Evolutionary conservation across 371 early-diverging fungal genomes (phyloP).

Genomic region (Mortierella sp.): DNA sequence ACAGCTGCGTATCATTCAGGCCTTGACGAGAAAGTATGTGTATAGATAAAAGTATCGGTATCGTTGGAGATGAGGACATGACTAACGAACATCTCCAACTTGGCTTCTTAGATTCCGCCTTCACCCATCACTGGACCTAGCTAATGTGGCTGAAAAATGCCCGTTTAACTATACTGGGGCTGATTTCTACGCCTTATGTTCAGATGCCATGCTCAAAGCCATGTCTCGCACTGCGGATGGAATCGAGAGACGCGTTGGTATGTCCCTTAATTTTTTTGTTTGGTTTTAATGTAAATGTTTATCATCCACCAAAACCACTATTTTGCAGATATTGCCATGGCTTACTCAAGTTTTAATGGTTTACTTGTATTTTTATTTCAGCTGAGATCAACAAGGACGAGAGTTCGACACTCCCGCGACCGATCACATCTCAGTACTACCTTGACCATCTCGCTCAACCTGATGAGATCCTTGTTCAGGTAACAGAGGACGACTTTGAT

Average conservation of each 20-base stretch:
- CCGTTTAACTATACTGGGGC: slow-evolving; percentile 97
- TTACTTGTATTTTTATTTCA: neutral
- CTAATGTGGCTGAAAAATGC: slow-evolving; percentile 81
- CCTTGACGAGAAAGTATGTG: slow-evolving; percentile 91
- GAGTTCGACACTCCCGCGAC: slow-evolving; percentile 51
- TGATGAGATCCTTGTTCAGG: slow-evolving; percentile 78
- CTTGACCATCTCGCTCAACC: slow-evolving; percentile 80
- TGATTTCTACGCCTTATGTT: slow-evolving; percentile 97
- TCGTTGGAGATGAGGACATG: neutral
- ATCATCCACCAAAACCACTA: too few relatives aligned
- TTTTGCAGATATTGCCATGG: too few relatives aligned
- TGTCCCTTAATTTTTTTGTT: too few relatives aligned
- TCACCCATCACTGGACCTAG: slow-evolving; percentile 79
- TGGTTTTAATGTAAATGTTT: too few relatives aligned
- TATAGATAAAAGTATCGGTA: neutral
- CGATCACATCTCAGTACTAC: slow-evolving; percentile 85
- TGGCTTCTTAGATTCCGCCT: slow-evolving; percentile 76
- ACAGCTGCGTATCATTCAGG: slow-evolving; percentile 90
- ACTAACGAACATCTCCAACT: neutral
- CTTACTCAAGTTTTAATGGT: too few relatives aligned
- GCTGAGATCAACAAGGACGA: slow-evolving; percentile 43
- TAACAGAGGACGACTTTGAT: slow-evolving; percentile 85
- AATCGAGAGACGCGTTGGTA: slow-evolving; percentile 77
- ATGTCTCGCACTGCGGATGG: slow-evolving; percentile 88
- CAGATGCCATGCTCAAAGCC: slow-evolving; percentile 97